Conservation (phyloP, 441 rosid species). For the Caryocar brasiliense region DNA sequence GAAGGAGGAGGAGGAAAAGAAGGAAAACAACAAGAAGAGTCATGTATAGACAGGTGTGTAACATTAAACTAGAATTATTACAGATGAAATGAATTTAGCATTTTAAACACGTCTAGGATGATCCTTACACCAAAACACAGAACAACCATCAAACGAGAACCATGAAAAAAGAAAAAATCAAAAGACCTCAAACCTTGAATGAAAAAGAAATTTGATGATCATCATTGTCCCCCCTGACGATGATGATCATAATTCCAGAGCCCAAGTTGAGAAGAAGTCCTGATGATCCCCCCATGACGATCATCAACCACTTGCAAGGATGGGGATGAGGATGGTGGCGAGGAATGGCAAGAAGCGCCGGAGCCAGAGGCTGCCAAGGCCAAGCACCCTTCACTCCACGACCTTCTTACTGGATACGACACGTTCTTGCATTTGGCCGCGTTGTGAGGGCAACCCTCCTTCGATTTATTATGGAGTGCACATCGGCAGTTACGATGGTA, state of each 20-base stretch:
- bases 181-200: not conserved
- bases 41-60: too few relatives aligned
- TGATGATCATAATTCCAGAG: not conserved
- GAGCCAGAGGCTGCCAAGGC: slow-evolving; percentile 13
- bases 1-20: too few relatives aligned
- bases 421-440: slow-evolving; percentile 24
- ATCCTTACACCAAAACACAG: too few relatives aligned
- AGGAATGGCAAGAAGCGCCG: slow-evolving; percentile 17
- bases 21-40: too few relatives aligned
- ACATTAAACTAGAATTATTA: too few relatives aligned
- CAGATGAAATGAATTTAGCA: too few relatives aligned
- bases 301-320: not conserved
- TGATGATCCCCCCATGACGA: too few relatives aligned
- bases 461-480: slow-evolving; percentile 39
- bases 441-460: slow-evolving; percentile 22
- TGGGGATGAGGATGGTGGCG: slow-evolving; percentile 33
- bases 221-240: too few relatives aligned
- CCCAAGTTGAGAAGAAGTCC: not conserved
- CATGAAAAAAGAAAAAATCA: not conserved
- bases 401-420: slow-evolving; percentile 43
- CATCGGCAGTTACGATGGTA: slow-evolving; percentile 66
- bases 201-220: not conserved
- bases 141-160: too few relatives aligned
- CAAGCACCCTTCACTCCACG: slow-evolving; percentile 55
- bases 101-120: too few relatives aligned